A percentile compares a stretch with the other conserved stretches of the same genome.
Conservation (phyloP, 805 yeast species). For the Teunomyces aglyptinius region DNA sequence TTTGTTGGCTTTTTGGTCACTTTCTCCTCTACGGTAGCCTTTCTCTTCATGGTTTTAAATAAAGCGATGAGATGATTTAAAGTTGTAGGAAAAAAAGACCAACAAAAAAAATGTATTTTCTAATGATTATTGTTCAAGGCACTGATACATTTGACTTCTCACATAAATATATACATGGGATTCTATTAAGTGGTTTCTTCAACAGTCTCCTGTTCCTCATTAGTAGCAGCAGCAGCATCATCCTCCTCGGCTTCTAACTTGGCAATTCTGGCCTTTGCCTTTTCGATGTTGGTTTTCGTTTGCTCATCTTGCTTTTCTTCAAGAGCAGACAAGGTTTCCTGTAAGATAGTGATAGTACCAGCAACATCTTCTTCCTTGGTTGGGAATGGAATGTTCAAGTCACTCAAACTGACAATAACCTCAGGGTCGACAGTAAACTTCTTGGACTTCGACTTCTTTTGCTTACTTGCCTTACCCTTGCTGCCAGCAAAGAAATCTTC, state of each 20-base stretch:
- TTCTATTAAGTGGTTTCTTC: slow-evolving; percentile 3
- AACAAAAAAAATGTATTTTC: neutral
- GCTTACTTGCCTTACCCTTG: slow-evolving; percentile 41
- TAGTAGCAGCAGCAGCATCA: slow-evolving; percentile 27
- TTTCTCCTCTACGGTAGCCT: slow-evolving; percentile 16
- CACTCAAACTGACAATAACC: slow-evolving; percentile 71
- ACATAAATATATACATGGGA: neutral
- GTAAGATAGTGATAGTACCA: slow-evolving; percentile 61
- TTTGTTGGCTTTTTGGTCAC: slow-evolving; percentile 33
- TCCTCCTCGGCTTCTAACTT: slow-evolving; percentile 55
- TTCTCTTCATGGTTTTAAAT: slow-evolving; percentile 20
- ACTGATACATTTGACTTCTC: neutral
- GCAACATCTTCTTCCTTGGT: slow-evolving; percentile 69
- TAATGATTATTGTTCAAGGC: neutral
- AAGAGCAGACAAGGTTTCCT: slow-evolving; percentile 68
- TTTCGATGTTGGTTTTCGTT: slow-evolving; percentile 71
- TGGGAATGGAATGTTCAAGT: slow-evolving; percentile 78
- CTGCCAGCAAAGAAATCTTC: slow-evolving; percentile 55
- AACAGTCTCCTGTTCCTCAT: slow-evolving; percentile 36
- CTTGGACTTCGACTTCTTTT: slow-evolving; percentile 53
- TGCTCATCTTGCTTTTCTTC: slow-evolving; percentile 73
- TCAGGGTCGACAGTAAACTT: slow-evolving; percentile 76
- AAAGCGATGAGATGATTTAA: neutral
- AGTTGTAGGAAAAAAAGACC: neutral
- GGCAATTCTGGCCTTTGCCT: slow-evolving; percentile 75